phyloP scores from a whole-genome alignment of 768 basidiomycete genomes.

The Piloderma croceum region DNA sequence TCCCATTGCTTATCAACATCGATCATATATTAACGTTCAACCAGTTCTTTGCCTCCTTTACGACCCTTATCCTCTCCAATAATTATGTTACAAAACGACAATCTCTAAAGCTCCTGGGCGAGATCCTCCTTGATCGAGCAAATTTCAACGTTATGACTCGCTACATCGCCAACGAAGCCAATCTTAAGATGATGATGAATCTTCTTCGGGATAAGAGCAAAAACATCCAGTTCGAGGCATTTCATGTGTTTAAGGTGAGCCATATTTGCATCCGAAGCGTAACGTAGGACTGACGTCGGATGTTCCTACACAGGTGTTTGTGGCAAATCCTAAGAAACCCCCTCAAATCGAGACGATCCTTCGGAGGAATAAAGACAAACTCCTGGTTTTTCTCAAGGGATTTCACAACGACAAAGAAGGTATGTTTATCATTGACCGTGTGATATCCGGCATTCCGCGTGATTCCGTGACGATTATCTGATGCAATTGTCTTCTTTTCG shows the following conservation, averaged over 20 bases:
- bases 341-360: slow-evolving; percentile 90
- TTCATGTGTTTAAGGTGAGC: slow-evolving; percentile 98
- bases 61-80: slow-evolving; percentile 82
- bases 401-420: slow-evolving; percentile 99
- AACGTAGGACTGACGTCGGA: neutral
- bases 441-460: neutral
- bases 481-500: neutral
- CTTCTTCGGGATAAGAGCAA: slow-evolving; percentile 95
- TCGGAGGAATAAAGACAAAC: slow-evolving; percentile 88
- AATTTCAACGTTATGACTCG: slow-evolving; percentile 99
- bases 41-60: slow-evolving; percentile 95
- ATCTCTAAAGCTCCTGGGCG: slow-evolving; percentile 94
- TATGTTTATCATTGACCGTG: slow-evolving; percentile 26
- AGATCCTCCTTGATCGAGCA: slow-evolving; percentile 94
- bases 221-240: slow-evolving; percentile 99
- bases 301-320: slow-evolving; percentile 83
- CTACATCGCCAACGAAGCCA: slow-evolving; percentile 92
- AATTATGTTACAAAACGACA: slow-evolving; percentile 99
- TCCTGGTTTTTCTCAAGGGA: slow-evolving; percentile 79
- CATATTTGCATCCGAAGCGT: neutral
- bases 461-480: neutral
- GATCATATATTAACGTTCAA: slow-evolving; percentile 3
- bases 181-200: slow-evolving; percentile 99
- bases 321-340: slow-evolving; percentile 99
- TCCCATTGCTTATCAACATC: slow-evolving; percentile 5